Evolutionary conservation across 2,329 filamentous ascomycete genomes (phyloP).

Genomic region (Paramyrothecium roridum): DNA sequence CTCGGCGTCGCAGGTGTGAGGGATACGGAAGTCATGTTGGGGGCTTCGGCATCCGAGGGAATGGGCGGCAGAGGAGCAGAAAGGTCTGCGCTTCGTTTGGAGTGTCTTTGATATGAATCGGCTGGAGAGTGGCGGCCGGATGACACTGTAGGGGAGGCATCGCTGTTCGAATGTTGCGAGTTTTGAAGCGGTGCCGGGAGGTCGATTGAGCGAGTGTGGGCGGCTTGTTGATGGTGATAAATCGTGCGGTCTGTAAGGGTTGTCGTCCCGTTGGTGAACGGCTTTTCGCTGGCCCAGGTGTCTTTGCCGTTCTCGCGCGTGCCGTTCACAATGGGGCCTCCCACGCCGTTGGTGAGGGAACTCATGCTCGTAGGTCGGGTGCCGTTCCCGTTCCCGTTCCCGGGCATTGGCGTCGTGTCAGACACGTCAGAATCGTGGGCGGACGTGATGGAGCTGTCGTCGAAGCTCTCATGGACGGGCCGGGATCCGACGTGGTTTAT

Average conservation of each 20-base stretch:
- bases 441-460: conserved; percentile 52
- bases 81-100: conserved; percentile 6
- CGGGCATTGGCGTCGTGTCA: conserved; percentile 37
- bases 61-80: conserved; percentile 3
- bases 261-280: conserved; percentile 21
- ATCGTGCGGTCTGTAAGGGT: conserved; percentile 25
- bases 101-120: neutral
- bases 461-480: conserved; percentile 49
- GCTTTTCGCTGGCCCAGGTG: conserved; percentile 13
- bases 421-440: conserved; percentile 50
- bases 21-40: conserved; percentile 2
- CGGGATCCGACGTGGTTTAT: conserved; percentile 39
- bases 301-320: conserved; percentile 21
- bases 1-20: conserved; percentile 17
- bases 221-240: conserved; percentile 15
- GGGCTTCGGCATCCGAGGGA: conserved; percentile 3
- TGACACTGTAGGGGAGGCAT: neutral
- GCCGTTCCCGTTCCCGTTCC: conserved; percentile 41
- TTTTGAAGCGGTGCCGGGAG: neutral
- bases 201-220: neutral
- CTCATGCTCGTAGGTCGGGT: conserved; percentile 53
- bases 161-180: neutral
- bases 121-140: neutral
- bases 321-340: conserved; percentile 27
- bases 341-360: conserved; percentile 55